These are phyloP conservation scores for Ricinus communis DNA, from an alignment of 345 rosid genomes.

Conservation along the genomic window DNA sequence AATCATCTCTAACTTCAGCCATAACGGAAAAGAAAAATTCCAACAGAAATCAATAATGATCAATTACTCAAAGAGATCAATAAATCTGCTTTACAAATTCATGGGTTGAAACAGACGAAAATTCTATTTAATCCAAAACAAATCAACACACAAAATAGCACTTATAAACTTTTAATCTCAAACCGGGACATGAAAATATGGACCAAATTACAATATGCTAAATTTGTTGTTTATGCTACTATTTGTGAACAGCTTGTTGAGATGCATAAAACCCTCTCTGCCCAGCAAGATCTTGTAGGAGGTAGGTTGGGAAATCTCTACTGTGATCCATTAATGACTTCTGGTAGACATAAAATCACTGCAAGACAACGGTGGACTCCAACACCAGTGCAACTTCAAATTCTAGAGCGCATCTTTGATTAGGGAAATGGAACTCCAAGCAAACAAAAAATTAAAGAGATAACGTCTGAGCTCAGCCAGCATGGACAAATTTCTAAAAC, in stretches of 20 bases:
- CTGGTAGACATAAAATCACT: constrained; percentile 73
- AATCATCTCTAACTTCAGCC: too few species aligned
- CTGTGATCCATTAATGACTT: constrained; percentile 60
- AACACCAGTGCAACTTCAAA: constrained; percentile 85
- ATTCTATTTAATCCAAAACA: too few species aligned
- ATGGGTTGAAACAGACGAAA: too few species aligned
- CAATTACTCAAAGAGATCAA: too few species aligned
- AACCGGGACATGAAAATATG: too few species aligned
- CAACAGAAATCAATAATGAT: too few species aligned
- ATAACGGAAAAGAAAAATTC: too few species aligned
- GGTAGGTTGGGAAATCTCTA: constrained; percentile 69
- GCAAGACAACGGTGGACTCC: constrained; percentile 99
- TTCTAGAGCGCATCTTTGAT: constrained; percentile 82
- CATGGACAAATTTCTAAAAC: constrained; percentile 92
- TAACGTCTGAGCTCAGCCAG: constrained; percentile 84
- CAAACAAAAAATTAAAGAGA: constrained; percentile 96
- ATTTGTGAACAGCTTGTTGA: constrained; percentile 95
- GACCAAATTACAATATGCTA: too few species aligned
- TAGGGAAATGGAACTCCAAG: constrained; percentile 97
- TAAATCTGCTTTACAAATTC: too few species aligned
- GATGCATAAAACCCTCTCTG: constrained; percentile 87
- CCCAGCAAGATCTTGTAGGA: constrained; percentile 96
- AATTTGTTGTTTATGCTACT: constrained; percentile 82
- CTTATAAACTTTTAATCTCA: too few species aligned
- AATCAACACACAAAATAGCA: too few species aligned